phyloP scores from a whole-genome alignment of 306 rosid genomes.

The Cotoneaster glaucophyllus region DNA sequence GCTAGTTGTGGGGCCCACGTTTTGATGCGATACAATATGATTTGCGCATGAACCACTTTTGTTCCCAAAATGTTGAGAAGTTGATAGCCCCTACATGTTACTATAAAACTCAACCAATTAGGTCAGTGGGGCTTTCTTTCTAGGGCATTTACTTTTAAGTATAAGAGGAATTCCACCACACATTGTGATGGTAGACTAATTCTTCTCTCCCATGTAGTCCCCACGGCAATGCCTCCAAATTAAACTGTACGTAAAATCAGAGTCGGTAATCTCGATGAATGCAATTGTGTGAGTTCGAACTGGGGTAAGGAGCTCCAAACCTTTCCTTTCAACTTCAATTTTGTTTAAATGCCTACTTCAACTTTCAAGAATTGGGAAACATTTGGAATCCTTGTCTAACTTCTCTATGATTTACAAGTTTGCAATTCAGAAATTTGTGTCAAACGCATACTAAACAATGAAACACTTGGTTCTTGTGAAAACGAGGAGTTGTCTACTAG shows the following conservation, averaged over 20 bases:
- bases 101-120: not conserved
- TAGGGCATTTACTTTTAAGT: not conserved
- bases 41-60: not conserved
- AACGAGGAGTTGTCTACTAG: not conserved
- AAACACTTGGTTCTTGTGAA: not conserved
- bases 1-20: too few relatives aligned
- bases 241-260: not conserved
- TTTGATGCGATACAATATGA: not conserved
- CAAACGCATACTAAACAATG: too few relatives aligned
- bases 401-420: too few relatives aligned
- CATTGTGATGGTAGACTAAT: not conserved
- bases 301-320: not conserved
- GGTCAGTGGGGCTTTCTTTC: not conserved
- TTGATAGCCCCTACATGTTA: not conserved
- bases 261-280: too few relatives aligned
- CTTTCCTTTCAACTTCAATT: not conserved
- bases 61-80: not conserved
- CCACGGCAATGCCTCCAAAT: not conserved
- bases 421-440: too few relatives aligned
- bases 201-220: not conserved
- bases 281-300: too few relatives aligned
- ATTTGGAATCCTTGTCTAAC: too few relatives aligned
- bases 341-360: not conserved
- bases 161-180: too few relatives aligned
- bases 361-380: not conserved